These are phyloP conservation scores for Seiridium cupressi DNA, from an alignment of 2,329 filamentous ascomycete genomes.

Conservation along the genomic window DNA sequence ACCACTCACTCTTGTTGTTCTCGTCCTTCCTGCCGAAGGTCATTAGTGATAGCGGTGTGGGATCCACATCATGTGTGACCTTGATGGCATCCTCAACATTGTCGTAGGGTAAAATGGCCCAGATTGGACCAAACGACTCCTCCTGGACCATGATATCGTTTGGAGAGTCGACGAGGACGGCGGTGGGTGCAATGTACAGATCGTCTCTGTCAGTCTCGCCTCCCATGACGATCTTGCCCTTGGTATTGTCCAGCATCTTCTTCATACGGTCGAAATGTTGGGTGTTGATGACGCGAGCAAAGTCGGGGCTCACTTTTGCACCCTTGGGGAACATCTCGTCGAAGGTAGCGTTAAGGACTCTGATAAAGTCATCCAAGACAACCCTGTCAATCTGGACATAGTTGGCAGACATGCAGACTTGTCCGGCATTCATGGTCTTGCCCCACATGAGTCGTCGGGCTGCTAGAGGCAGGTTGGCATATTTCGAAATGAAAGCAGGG, in stretches of 20 bases:
- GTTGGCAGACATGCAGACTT: constrained; percentile 91
- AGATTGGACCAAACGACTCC: constrained; percentile 92
- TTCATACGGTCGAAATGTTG: constrained; percentile 80
- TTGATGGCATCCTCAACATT: constrained; percentile 82
- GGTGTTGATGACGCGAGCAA: constrained; percentile 76
- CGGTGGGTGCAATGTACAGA: constrained; percentile 86
- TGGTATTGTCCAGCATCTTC: constrained; percentile 81
- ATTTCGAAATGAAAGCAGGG: constrained; percentile 86
- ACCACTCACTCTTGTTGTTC: constrained; percentile 63
- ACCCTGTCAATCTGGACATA: constrained; percentile 82
- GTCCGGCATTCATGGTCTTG: constrained; percentile 82
- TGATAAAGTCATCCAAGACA: constrained; percentile 69
- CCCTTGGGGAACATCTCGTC: constrained; percentile 83
- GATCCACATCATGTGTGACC: constrained; percentile 76
- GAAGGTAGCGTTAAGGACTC: constrained; percentile 68
- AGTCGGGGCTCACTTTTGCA: constrained; percentile 74
- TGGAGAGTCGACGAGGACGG: constrained; percentile 75
- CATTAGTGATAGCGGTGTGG: constrained; percentile 81
- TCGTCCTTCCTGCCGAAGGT: constrained; percentile 82
- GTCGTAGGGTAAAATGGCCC: constrained; percentile 76
- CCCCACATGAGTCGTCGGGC: constrained; percentile 85
- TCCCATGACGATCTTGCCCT: constrained; percentile 83
- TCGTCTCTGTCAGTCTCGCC: constrained; percentile 78
- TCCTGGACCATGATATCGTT: constrained; percentile 77
- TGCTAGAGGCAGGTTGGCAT: constrained; percentile 75